Percentiles rank a stretch among this genome's conserved stretches.
Conservation (phyloP, 768 basidiomycete genomes). For the Leccinum imitatum region DNA sequence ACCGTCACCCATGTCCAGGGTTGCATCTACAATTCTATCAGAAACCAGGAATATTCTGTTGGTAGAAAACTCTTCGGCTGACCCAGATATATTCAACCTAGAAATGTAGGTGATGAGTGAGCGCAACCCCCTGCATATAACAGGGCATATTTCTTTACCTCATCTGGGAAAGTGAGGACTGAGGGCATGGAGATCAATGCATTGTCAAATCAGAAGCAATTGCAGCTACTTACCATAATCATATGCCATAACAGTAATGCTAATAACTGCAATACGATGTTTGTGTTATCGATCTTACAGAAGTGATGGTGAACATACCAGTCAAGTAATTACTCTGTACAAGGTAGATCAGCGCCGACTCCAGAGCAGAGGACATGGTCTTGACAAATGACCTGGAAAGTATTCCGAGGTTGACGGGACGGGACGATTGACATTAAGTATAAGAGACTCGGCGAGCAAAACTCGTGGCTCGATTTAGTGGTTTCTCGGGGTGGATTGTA, state of each 20-base stretch:
- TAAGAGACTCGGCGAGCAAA: background rate
- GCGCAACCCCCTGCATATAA: background rate
- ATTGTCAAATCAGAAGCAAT: background rate
- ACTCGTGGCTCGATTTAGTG: background rate
- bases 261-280: background rate
- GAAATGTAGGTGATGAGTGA: background rate
- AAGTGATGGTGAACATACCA: background rate
- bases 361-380: background rate
- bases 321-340: background rate
- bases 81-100: background rate
- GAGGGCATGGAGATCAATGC: background rate
- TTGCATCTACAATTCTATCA: background rate
- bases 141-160: background rate
- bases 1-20: slow-evolving; percentile 14
- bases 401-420: no score
- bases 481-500: background rate
- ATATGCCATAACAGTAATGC: background rate
- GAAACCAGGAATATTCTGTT: background rate
- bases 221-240: background rate
- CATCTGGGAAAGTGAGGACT: background rate
- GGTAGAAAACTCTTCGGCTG: background rate
- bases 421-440: no score
- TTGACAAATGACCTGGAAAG: background rate
- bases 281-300: background rate
- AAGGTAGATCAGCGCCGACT: background rate